Evolutionary conservation across 2,329 filamentous ascomycete genomes (phyloP).

Genomic region (Alternaria arborescens): DNA sequence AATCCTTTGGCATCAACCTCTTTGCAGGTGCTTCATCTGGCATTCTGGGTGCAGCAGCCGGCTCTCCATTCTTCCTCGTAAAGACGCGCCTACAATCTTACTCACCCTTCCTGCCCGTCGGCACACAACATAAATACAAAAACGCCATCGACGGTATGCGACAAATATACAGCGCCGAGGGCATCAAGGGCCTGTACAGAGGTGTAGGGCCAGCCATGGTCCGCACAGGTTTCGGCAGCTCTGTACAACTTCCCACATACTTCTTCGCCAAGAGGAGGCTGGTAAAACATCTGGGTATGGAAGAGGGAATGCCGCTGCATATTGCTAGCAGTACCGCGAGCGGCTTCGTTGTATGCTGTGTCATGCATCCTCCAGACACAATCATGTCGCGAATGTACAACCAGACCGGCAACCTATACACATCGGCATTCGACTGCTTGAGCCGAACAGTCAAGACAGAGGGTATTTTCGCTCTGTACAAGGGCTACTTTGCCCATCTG

Average conservation of each 20-base stretch:
- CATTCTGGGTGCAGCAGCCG: constrained; percentile 88
- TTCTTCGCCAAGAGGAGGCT: constrained; percentile 94
- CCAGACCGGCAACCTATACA: constrained; percentile 97
- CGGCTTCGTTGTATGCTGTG: constrained; percentile 94
- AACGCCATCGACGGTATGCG: constrained; percentile 84
- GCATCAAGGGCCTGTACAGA: constrained; percentile 82
- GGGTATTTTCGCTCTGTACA: constrained; percentile 92
- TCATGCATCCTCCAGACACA: constrained; percentile 99
- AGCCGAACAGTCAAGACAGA: constrained; percentile 91
- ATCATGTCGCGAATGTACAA: constrained; percentile 99
- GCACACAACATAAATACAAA: constrained; percentile 93
- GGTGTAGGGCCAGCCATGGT: constrained; percentile 95
- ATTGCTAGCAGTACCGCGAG: constrained; percentile 87
- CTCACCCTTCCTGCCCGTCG: constrained; percentile 90
- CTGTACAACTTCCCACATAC: constrained; percentile 95
- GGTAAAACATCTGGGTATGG: constrained; percentile 82
- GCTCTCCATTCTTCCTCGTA: constrained; percentile 96
- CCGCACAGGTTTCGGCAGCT: constrained; percentile 92
- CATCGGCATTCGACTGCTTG: constrained; percentile 89
- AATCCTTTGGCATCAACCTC: constrained; percentile 91
- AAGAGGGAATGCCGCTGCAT: constrained; percentile 89
- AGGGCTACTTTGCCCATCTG: constrained; percentile 94
- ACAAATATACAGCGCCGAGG: constrained; percentile 81
- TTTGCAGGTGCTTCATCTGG: constrained; percentile 89
- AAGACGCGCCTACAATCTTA: constrained; percentile 96